phyloP scores from a whole-genome alignment of 1,284 basidiomycete genomes.

The Boletellus sp. region DNA sequence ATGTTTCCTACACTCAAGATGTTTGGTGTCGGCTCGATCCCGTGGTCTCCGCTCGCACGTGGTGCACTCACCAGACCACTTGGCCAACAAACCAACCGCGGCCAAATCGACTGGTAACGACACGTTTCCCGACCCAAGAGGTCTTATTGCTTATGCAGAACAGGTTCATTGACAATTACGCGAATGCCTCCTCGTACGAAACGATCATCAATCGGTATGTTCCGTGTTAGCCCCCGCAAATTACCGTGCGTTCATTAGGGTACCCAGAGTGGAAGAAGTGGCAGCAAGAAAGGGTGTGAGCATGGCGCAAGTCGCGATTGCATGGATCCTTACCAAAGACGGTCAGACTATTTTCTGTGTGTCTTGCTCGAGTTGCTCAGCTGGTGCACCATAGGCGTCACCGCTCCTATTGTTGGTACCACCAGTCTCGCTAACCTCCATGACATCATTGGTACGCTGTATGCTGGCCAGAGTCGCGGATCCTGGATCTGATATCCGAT shows the following conservation, averaged over 20 bases:
- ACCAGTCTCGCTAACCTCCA: slow-evolving; percentile 45
- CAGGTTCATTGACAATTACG: slow-evolving; percentile 30
- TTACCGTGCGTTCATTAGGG: slow-evolving; percentile 1
- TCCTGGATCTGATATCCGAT: slow-evolving; percentile 1
- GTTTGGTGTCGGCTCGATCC: slow-evolving; percentile 40
- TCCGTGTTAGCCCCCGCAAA: background rate
- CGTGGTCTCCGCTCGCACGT: slow-evolving; percentile 44
- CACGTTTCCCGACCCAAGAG: background rate
- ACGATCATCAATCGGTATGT: slow-evolving; percentile 31
- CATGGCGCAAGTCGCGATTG: slow-evolving; percentile 51
- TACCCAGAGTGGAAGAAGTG: slow-evolving; percentile 40
- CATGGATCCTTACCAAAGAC: slow-evolving; percentile 46
- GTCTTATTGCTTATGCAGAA: slow-evolving; percentile 5
- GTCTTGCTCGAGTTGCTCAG: background rate
- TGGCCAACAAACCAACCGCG: slow-evolving; percentile 29
- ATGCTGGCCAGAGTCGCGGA: background rate
- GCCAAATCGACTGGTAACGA: slow-evolving; percentile 29
- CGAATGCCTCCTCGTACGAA: slow-evolving; percentile 18
- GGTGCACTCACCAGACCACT: slow-evolving; percentile 41
- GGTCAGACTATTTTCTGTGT: slow-evolving; percentile 15
- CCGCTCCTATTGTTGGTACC: slow-evolving; percentile 47
- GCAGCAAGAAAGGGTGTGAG: slow-evolving; percentile 40
- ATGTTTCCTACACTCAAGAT: slow-evolving; percentile 47
- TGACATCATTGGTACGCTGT: slow-evolving; percentile 39
- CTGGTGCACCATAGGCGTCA: slow-evolving; percentile 28